Percentiles rank a stretch among this genome's conserved stretches.
phyloP scores from a whole-genome alignment of 805 yeast genomes.

The Lipomyces chichibuensis region DNA sequence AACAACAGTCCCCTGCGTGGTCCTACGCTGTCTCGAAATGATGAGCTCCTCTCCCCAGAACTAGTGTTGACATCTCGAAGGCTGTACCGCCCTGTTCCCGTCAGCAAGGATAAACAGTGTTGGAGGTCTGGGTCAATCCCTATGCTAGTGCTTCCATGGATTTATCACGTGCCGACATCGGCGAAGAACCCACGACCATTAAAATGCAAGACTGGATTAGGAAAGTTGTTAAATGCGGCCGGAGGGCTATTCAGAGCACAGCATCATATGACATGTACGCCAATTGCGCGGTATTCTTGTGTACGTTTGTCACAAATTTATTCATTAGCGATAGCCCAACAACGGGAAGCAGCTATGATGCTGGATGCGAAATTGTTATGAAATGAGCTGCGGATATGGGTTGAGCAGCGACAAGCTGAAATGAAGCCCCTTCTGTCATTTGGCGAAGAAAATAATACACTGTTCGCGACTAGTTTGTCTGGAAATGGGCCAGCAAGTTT shows the following conservation, averaged over 20 bases:
- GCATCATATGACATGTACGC: constrained; percentile 47
- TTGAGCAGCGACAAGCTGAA: constrained; percentile 44
- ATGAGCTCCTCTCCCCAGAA: constrained; percentile 47
- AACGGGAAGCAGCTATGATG: constrained; percentile 41
- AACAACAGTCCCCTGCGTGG: constrained; percentile 47
- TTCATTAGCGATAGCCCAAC: constrained; percentile 36
- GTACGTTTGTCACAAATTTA: constrained; percentile 47
- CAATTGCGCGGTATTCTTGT: constrained; percentile 48
- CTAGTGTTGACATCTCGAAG: constrained; percentile 50
- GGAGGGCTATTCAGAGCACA: constrained; percentile 30
- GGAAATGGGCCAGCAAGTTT: constrained; percentile 46
- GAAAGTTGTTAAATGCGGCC: constrained; percentile 1
- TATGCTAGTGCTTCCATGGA: constrained; percentile 54
- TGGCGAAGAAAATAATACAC: constrained; percentile 38
- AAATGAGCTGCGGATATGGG: constrained; percentile 50
- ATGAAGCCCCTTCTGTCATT: constrained; percentile 46
- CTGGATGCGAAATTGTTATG: constrained; percentile 49
- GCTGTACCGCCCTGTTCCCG: constrained; percentile 47
- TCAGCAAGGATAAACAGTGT: constrained; percentile 49
- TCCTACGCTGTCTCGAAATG: constrained; percentile 51
- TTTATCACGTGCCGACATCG: constrained; percentile 46
- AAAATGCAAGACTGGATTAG: constrained; percentile 47
- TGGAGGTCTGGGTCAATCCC: constrained; percentile 45
- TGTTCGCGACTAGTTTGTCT: constrained; percentile 48
- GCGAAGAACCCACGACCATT: constrained; percentile 47